Evolutionary conservation across 768 basidiomycete species (phyloP), one percentile per base, ranked within the genome.

Genomic region (Tulasnella sp.): DNA sequence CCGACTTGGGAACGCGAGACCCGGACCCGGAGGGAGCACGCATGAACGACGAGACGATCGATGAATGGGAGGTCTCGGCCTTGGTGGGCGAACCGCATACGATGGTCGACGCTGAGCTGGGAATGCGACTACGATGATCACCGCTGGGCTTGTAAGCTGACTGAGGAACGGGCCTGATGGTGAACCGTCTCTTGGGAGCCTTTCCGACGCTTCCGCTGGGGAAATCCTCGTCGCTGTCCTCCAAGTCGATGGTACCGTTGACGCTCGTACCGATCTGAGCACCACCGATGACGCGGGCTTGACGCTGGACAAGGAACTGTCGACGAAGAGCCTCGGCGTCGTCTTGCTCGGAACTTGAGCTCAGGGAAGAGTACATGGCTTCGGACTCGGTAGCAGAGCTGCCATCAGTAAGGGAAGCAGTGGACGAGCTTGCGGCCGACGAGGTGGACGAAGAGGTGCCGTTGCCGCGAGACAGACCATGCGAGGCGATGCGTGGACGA

Each of bases 1-100:
- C 36, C n/a, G 71, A 72, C 74, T 75, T 75, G n/a, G 74, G 40
- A 72, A n/a, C 31, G 25, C 71, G 36, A 38, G 71, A 45, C n/a
- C 22, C 19, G 64, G 58, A 22, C 17, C 64, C 49, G 38, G 31
- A 31, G 34, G 38, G 36, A 31, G 37, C 31, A 68, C 45, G 74
- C 31, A 22, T 38, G 52, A 42, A 67, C 54, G 74, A 69, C 31
- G 74, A 72, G 29, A 25, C 19, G 37, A 72, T 42, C 71, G 39
- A 52, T 22, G 71, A 22, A 22, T 67, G 29, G n/a, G 42, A 17
- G 64, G 15, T 52, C 31, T 38, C n/a, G n/a, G 64, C 64, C 40
- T 72, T 45, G 15, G 42, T 72, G 11, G 71, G 71, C 17, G 71
- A 72, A 12, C 38, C 17, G n/a, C 39, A 8, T 45, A 17, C 45